Conservation (phyloP, 1,284 basidiomycete species). For the Mycena sp. region DNA sequence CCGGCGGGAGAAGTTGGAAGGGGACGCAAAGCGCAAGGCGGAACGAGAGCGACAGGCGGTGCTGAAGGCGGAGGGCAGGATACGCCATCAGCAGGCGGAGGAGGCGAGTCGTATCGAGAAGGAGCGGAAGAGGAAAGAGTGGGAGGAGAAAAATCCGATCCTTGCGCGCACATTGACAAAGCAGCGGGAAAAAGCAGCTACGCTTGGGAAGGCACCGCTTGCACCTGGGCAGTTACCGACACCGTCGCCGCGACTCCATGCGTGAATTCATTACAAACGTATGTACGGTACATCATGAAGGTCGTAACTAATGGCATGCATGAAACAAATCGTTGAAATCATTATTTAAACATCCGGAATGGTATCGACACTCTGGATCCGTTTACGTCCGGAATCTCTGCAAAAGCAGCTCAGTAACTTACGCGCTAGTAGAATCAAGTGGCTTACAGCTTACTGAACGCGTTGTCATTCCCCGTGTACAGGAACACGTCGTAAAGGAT, state of each 20-base stretch:
- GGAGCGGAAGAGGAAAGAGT: conserved; percentile 10
- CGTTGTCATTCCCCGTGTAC: conserved; percentile 43
- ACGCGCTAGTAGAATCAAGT: neutral
- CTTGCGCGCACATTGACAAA: neutral
- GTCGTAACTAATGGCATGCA: no score
- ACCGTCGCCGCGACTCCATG: no score
- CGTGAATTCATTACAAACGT: no score
- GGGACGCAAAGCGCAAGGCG: conserved; percentile 3
- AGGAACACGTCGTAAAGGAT: conserved; percentile 49
- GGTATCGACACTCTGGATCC: no score
- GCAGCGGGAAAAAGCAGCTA: neutral
- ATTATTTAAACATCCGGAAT: no score
- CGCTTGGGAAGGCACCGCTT: no score
- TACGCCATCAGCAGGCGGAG: conserved; percentile 17
- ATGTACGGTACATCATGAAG: no score
- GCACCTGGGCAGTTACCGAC: no score
- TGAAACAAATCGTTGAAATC: no score
- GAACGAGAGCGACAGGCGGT: neutral
- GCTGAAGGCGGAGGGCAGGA: neutral
- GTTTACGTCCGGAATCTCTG: neutral
- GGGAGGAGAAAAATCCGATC: conserved; percentile 16
- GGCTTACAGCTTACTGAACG: conserved; percentile 8
- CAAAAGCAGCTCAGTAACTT: neutral
- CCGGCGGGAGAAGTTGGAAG: neutral
- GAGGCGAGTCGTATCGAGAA: neutral